Base-by-base conservation (phyloP, 2,329 filamentous ascomycete species). In the Xenoacremonium recifei region DNA sequence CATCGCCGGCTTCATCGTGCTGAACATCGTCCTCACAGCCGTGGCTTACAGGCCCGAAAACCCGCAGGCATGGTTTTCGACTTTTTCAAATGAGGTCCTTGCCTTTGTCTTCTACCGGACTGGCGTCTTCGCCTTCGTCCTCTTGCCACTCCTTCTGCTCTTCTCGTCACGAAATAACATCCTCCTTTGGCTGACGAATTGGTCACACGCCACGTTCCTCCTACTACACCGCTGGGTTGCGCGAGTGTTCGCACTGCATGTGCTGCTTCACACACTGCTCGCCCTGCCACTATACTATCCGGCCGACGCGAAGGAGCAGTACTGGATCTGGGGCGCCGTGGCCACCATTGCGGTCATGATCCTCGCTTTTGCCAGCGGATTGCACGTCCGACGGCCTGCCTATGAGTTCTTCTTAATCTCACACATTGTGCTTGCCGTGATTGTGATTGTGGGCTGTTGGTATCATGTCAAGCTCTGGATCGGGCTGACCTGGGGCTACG, bases 161-260 rank as follows among this genome's bases (percentile, higher is more conserved):
- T 74, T 67, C 43, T 59, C 68, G 0, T 55, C 63, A 1, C 58
- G 73, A 1, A 75, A 77, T 52, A 75, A 71, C 43, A 18, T 75
- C 5, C 60, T 75, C 1, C 60, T 75, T 0, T 69, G 64, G 60
- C 32, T 73, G 3, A 75, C 73, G 0, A 63, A 70, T 46, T 76
- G 72, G 71, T 66, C 61, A 1, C 67, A 73, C 42, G 62, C 63
- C 2, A 76, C 74, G 2, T 75, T 62, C 47, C 40, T 76, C 6
- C 51, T 75, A 2, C 54, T 75, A 0, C 73, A 77, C 51, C 69
- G 72, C n/a, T 76, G 70, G 69, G 58, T 72, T 4, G 72, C 71
- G 2, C 53, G 63, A 25, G 57, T 77, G 10, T 66, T 61, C 32
- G 64, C 65, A 2, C 30, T 76, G 1, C 65, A 79, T 35, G 69